A percentile compares a stretch with the other conserved stretches of the same genome.
phyloP scores from a whole-genome alignment of 176 grass and related monocot genomes.

The Oryza meyeriana region DNA sequence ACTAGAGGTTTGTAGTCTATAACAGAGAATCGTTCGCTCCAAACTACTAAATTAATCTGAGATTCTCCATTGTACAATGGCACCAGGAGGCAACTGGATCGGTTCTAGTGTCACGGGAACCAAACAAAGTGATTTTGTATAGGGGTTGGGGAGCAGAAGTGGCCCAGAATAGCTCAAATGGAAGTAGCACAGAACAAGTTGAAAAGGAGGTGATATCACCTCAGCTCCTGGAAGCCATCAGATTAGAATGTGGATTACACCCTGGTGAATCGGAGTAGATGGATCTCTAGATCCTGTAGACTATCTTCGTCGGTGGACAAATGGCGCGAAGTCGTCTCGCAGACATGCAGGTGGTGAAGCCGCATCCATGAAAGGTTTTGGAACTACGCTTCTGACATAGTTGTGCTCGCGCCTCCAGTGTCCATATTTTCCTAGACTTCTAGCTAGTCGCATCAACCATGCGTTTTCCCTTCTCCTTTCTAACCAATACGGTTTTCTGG shows the following conservation, averaged over 20 bases:
- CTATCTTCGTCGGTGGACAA: not conserved
- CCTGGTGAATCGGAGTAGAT: constrained; percentile 37
- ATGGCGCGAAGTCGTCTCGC: not conserved
- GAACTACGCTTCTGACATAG: not conserved
- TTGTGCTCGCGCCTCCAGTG: not conserved
- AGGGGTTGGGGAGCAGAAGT: constrained; percentile 72
- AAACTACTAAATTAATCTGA: not conserved
- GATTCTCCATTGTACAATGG: constrained; percentile 10
- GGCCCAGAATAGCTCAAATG: constrained; percentile 16
- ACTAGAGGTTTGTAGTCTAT: constrained; percentile 62
- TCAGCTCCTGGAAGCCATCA: constrained; percentile 80
- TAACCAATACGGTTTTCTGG: not conserved
- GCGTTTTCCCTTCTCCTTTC: not conserved
- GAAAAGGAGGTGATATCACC: constrained; percentile 52
- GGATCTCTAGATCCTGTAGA: not conserved
- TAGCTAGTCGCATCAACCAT: no score
- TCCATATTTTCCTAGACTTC: no score
- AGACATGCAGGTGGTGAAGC: not conserved
- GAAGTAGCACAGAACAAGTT: constrained; percentile 15
- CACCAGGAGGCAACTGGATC: constrained; percentile 73
- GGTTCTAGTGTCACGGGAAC: constrained; percentile 74
- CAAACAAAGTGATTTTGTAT: constrained; percentile 90
- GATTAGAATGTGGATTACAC: constrained; percentile 75
- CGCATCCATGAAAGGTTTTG: constrained; percentile 1
- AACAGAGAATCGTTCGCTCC: not conserved